Evolutionary conservation across 257 asterid genomes (phyloP).

Genomic region (Petunia secreta): DNA sequence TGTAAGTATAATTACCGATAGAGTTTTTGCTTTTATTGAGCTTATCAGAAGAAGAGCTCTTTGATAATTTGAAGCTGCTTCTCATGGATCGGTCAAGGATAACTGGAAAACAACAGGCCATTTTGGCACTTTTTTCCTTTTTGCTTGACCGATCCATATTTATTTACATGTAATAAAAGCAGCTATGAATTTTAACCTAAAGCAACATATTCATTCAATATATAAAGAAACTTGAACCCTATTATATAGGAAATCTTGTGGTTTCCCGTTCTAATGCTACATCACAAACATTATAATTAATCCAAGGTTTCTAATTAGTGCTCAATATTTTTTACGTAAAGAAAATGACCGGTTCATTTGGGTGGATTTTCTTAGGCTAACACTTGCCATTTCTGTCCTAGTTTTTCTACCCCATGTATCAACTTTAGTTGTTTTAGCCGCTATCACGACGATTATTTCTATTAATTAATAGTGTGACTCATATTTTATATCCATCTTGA

Average conservation of each 20-base stretch:
- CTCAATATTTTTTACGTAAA: neutral
- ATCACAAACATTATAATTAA: neutral
- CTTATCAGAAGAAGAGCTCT: conserved; percentile 29
- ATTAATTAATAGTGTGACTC: neutral
- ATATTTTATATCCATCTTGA: neutral
- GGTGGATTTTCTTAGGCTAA: neutral
- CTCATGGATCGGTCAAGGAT: conserved; percentile 39
- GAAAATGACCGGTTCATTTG: conserved; percentile 1
- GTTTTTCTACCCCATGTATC: neutral
- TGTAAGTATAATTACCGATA: neutral
- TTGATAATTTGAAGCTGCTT: conserved; percentile 36
- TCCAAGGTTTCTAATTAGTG: too few species aligned
- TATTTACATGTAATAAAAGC: conserved; percentile 14
- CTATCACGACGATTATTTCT: neutral
- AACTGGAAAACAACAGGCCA: conserved; percentile 38
- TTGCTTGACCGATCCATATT: conserved; percentile 38
- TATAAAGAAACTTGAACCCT: neutral
- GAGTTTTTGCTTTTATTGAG: conserved; percentile 3
- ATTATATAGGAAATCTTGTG: conserved; percentile 7
- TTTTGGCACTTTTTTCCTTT: conserved; percentile 13
- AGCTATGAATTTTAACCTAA: neutral
- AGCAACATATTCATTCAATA: neutral
- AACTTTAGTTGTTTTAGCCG: neutral
- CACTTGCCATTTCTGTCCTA: conserved; percentile 19
- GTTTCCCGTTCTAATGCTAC: neutral